Evolutionary conservation across 495 filamentous ascomycete genomes (phyloP).

Genomic region (Lepidopterella palustris): DNA sequence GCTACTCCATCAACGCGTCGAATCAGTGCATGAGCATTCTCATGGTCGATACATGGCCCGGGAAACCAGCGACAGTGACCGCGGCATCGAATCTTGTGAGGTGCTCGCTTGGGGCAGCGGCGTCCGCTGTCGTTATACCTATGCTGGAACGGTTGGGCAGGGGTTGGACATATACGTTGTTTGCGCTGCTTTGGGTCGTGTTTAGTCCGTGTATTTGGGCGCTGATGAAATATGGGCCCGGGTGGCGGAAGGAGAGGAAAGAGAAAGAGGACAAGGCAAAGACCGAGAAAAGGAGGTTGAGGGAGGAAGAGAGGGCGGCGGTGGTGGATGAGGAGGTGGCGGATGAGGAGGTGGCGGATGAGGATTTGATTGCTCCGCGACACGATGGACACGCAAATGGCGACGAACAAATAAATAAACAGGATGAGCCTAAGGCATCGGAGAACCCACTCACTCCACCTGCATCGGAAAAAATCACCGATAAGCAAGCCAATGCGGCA

Average conservation of each 20-base stretch:
- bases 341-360: background rate
- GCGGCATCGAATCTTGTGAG: slow-evolving; percentile 34
- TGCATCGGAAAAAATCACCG: background rate
- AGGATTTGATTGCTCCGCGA: background rate
- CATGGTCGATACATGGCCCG: slow-evolving; percentile 34
- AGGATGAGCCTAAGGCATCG: background rate
- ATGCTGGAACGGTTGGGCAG: slow-evolving; percentile 30
- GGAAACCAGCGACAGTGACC: slow-evolving; percentile 34
- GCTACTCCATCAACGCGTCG: slow-evolving; percentile 27
- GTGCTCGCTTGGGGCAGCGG: slow-evolving; percentile 35
- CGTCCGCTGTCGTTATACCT: slow-evolving; percentile 31
- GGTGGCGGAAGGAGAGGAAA: slow-evolving; percentile 17
- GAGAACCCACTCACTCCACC: background rate
- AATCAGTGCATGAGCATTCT: slow-evolving; percentile 26
- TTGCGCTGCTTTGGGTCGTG: slow-evolving; percentile 5
- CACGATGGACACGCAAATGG: background rate
- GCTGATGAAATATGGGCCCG: background rate
- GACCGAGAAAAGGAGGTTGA: background rate
- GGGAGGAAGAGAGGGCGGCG: background rate
- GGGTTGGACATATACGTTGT: slow-evolving; percentile 38
- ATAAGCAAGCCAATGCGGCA: background rate
- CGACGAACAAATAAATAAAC: background rate
- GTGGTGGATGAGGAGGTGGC: background rate
- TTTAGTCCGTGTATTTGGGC: background rate
- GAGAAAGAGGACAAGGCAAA: background rate